Evolutionary conservation across 1,139 yeast species (phyloP).

Genomic region (Taphrina communis): DNA sequence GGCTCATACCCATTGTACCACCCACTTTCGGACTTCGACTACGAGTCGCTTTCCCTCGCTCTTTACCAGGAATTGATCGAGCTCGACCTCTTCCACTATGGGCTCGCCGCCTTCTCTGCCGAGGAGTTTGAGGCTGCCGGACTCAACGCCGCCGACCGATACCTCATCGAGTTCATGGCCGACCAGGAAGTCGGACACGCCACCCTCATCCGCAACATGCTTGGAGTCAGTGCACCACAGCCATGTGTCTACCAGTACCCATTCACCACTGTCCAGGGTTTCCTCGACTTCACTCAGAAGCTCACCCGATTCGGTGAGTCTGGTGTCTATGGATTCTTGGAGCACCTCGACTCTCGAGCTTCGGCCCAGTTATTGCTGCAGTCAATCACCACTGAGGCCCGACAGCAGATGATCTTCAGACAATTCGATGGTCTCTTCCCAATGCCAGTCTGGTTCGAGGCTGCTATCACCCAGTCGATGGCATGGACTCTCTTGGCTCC

Average conservation of each 20-base stretch:
- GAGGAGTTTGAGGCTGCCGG: constrained; percentile 44
- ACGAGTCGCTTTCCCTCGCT: constrained; percentile 42
- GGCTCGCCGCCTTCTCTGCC: constrained; percentile 43
- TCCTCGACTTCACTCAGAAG: constrained; percentile 42
- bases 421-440: constrained; percentile 44
- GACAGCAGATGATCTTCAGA: constrained; percentile 44
- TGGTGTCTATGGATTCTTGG: constrained; percentile 44
- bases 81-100: constrained; percentile 43
- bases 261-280: constrained; percentile 41
- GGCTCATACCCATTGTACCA: constrained; percentile 42
- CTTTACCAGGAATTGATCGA: constrained; percentile 44
- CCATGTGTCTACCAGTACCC: constrained; percentile 43
- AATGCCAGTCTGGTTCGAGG: constrained; percentile 43
- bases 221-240: constrained; percentile 43
- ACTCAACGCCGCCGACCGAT: constrained; percentile 39
- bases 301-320: constrained; percentile 44
- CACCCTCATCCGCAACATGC: constrained; percentile 42
- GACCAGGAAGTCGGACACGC: constrained; percentile 44
- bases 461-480: constrained; percentile 44
- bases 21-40: constrained; percentile 44
- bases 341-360: constrained; percentile 44
- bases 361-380: constrained; percentile 43
- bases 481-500: constrained; percentile 45
- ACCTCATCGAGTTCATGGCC: constrained; percentile 44
- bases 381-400: constrained; percentile 44